These are phyloP conservation scores for Ceratocystis cacaofunesta DNA, from an alignment of 2,329 filamentous ascomycete species.

Conservation along the genomic window DNA sequence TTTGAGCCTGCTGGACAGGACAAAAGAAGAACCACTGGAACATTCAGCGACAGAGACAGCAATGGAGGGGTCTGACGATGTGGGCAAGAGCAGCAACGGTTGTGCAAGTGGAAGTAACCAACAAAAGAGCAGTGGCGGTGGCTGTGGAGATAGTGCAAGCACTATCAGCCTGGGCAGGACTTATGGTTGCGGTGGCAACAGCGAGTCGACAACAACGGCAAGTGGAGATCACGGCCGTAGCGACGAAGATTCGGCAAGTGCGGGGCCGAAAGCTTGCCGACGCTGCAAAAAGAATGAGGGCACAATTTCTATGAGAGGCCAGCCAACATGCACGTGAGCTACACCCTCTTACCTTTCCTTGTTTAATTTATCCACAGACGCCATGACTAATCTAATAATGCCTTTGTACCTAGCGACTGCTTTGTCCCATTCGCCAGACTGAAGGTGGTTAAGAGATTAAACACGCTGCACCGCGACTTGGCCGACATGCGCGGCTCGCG, in stretches of 20 bases:
- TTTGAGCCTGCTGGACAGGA: neutral
- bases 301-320: conserved; percentile 13
- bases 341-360: neutral
- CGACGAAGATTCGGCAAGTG: neutral
- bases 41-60: neutral
- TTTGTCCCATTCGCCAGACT: conserved; percentile 62
- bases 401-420: conserved; percentile 35
- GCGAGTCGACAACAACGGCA: neutral
- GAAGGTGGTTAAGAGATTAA: conserved; percentile 64
- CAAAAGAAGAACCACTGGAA: neutral
- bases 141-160: neutral
- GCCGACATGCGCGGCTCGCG: conserved; percentile 24
- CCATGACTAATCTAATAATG: neutral
- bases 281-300: conserved; percentile 15
- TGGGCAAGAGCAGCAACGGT: neutral
- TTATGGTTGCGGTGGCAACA: neutral
- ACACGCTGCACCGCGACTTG: conserved; percentile 35
- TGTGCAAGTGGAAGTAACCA: neutral
- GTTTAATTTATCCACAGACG: conserved; percentile 14
- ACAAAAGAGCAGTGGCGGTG: neutral
- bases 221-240: neutral
- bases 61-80: neutral
- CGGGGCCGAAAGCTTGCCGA: conserved; percentile 12
- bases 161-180: neutral
- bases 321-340: conserved; percentile 22